Evolutionary conservation across 1,139 yeast species (phyloP).

Genomic region (Nakaseomyces bracarensis): DNA sequence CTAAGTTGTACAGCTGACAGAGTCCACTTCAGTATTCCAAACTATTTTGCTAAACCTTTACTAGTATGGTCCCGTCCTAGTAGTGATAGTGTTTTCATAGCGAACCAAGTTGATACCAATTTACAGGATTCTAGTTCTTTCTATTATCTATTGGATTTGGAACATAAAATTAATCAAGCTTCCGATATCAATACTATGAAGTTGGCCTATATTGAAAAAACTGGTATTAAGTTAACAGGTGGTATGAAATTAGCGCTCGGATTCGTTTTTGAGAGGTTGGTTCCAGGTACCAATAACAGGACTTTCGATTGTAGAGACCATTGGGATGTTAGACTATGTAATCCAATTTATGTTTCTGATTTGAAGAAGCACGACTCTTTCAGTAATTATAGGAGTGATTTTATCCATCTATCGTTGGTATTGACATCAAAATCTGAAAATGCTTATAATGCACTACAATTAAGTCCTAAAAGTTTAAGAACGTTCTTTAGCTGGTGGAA

Average conservation of each 20-base stretch:
- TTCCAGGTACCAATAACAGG: conserved; percentile 33
- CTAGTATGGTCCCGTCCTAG: conserved; percentile 54
- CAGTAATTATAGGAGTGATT: conserved; percentile 67
- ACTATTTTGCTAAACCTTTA: conserved; percentile 50
- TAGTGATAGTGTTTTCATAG: conserved; percentile 38
- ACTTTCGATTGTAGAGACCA: conserved; percentile 59
- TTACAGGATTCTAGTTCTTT: conserved; percentile 45
- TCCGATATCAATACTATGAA: conserved; percentile 22
- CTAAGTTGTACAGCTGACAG: conserved; percentile 57
- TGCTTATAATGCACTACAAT: conserved; percentile 63
- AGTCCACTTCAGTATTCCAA: conserved; percentile 64
- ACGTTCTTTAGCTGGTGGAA: conserved; percentile 84
- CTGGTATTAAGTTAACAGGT: conserved; percentile 51
- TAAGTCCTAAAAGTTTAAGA: conserved; percentile 59
- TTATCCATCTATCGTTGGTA: conserved; percentile 67
- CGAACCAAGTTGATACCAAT: conserved; percentile 35
- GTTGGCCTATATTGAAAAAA: conserved; percentile 38
- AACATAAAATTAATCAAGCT: conserved; percentile 17
- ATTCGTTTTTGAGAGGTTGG: conserved; percentile 46
- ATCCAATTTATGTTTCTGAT: conserved; percentile 52
- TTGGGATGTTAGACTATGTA: conserved; percentile 52
- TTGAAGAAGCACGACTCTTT: conserved; percentile 59
- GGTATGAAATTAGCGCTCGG: conserved; percentile 54
- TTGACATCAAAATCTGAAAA: conserved; percentile 42
- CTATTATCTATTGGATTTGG: conserved; percentile 39